phyloP scores from a whole-genome alignment of 345 rosid species.

The Erodium maritimum region DNA sequence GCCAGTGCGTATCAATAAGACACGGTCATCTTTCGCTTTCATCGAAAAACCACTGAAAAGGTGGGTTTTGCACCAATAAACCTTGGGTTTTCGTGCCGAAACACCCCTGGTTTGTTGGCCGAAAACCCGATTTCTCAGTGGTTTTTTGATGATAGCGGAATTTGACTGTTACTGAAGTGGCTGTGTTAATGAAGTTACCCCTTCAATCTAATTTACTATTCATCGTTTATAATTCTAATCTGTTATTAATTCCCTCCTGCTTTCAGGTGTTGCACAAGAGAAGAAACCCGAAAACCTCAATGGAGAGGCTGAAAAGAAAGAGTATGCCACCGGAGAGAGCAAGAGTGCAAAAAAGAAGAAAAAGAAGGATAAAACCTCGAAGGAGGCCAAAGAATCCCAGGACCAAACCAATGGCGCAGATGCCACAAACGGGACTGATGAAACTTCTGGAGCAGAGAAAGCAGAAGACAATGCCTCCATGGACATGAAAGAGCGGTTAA shows the following conservation, averaged over 20 bases:
- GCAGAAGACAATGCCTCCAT: slow-evolving; percentile 31
- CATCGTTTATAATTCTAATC: too few relatives aligned
- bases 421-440: slow-evolving; percentile 14
- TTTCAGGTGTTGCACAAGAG: slow-evolving; percentile 20
- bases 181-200: too few relatives aligned
- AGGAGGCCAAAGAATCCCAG: slow-evolving; percentile 47
- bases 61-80: too few relatives aligned
- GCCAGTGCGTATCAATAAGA: too few relatives aligned
- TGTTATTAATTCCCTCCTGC: not conserved
- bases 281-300: slow-evolving; percentile 22
- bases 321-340: slow-evolving; percentile 40
- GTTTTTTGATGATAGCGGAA: too few relatives aligned
- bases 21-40: too few relatives aligned
- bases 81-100: too few relatives aligned
- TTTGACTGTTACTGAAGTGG: too few relatives aligned
- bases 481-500: slow-evolving; percentile 56
- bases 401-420: slow-evolving; percentile 24
- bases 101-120: too few relatives aligned
- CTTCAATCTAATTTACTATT: too few relatives aligned
- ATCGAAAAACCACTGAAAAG: too few relatives aligned
- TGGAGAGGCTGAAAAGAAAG: slow-evolving; percentile 47
- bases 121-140: too few relatives aligned
- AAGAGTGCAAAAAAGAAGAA: slow-evolving; percentile 67
- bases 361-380: slow-evolving; percentile 52
- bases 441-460: slow-evolving; percentile 22